These are phyloP conservation scores for Discostella pseudostelligera DNA, from an alignment of 108 stramenopile species.

Conservation along the genomic window DNA sequence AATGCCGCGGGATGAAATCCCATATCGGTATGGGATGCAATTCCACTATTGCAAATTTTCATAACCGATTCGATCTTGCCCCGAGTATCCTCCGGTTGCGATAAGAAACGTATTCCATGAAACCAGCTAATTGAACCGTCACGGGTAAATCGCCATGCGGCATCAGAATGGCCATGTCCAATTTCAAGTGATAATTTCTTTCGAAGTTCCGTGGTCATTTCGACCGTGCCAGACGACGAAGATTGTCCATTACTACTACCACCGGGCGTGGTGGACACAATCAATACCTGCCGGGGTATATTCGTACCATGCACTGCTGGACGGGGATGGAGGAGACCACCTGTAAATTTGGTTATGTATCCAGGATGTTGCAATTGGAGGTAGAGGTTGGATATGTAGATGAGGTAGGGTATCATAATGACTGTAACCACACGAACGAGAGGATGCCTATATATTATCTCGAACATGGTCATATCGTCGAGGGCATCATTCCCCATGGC, in stretches of 20 bases:
- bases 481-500: background rate
- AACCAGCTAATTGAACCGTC: conserved; percentile 40
- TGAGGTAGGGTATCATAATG: conserved; percentile 40
- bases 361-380: conserved; percentile 57
- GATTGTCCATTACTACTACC: no score
- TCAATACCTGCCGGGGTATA: conserved; percentile 54
- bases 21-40: conserved; percentile 34
- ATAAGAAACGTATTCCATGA: conserved; percentile 34
- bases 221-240: conserved; percentile 32
- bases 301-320: conserved; percentile 46
- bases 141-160: conserved; percentile 34
- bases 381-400: conserved; percentile 40
- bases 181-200: conserved; percentile 30
- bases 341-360: conserved; percentile 11
- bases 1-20: conserved; percentile 61
- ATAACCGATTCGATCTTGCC: background rate
- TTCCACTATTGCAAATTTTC: conserved; percentile 24
- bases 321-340: conserved; percentile 35
- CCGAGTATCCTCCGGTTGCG: conserved; percentile 8
- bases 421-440: conserved; percentile 21
- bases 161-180: conserved; percentile 38
- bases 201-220: conserved; percentile 17
- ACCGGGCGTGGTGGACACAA: conserved; percentile 41
- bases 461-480: conserved; percentile 20
- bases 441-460: conserved; percentile 26